A percentile compares a stretch with the other conserved stretches of the same genome.
phyloP scores from a whole-genome alignment of 345 rosid genomes.

The Arabidopsis suecica region DNA sequence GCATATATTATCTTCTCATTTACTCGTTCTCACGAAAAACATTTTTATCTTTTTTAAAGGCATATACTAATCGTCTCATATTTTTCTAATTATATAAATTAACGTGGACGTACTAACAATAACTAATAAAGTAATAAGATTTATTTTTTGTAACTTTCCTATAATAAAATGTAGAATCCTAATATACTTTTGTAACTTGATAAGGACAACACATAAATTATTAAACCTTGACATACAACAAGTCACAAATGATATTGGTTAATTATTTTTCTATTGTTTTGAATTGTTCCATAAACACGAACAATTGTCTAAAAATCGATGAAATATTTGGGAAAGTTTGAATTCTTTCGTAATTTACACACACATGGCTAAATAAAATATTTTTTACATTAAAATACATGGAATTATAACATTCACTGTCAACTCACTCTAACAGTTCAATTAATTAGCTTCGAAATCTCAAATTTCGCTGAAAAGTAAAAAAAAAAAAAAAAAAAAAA shows the following conservation, averaged over 20 bases:
- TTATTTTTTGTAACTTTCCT: background rate
- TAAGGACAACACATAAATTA: background rate
- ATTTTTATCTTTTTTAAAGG: background rate
- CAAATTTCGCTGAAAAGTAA: no score
- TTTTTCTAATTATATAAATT: background rate
- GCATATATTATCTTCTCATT: slow-evolving; percentile 13
- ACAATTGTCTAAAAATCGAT: background rate
- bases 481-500: no score
- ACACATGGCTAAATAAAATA: no score
- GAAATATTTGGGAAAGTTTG: background rate
- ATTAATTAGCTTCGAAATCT: background rate
- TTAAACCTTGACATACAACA: background rate
- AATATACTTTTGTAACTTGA: background rate
- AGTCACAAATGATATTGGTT: background rate
- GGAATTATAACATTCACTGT: background rate
- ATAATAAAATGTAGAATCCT: background rate
- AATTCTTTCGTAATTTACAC: no score
- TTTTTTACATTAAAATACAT: background rate
- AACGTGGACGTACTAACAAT: background rate
- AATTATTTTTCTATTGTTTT: background rate
- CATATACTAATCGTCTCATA: background rate
- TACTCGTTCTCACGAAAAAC: background rate
- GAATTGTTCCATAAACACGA: background rate
- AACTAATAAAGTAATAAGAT: background rate
- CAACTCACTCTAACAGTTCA: background rate